Base-by-base conservation (phyloP, 352 stramenopile genomes). In the Globisporangium cederbergense region DNA sequence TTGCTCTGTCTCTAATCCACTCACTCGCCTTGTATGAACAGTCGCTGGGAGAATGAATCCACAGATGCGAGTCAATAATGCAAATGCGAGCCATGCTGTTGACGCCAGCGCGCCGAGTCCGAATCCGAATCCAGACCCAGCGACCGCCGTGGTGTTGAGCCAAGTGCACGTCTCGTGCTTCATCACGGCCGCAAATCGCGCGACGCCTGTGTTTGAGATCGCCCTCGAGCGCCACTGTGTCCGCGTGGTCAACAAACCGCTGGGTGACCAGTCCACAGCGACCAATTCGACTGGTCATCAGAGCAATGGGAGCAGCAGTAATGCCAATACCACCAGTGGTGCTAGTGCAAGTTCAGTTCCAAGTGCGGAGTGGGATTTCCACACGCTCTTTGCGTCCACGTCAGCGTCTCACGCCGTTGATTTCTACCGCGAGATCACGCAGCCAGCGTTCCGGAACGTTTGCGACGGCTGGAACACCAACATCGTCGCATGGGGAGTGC, bases 131-230 rank as follows among this genome's bases (percentile, higher is more conserved):
- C 55, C 32, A 8, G 9, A 36, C 32, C 32, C 64, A 20, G 36
- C 58, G 8, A 46, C 18, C 4, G 54, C 46, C 4, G 62, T 80
- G 28, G 62, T 72, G 25, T 63, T 83, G 20, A 76, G 69, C 28
- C 71, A 73, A 11, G 76, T 89, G 52, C 79, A 90, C 51, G 73
- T 90, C 6, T 88, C 81, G 40, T 90, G 81, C 71, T 90, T 85
- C 58, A 72, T 90, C 60, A 90, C 76, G n/a, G 78, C 76, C 46
- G 81, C 81, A 22, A 92, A 89, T 64, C 79, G 79, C 18, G 81
- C 79, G 6, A 78, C 77, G 0, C 78, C 83, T 0, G 73, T 90
- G 46, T 88, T 90, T 56, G 77, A 90, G 51, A 70, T 89, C 10
- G 63, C 77, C 3, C 71, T 75, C 0, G 69, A 84, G 7, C 73